Conservation (phyloP, 2,329 filamentous ascomycete genomes). For the Hypoxylon sp. region DNA sequence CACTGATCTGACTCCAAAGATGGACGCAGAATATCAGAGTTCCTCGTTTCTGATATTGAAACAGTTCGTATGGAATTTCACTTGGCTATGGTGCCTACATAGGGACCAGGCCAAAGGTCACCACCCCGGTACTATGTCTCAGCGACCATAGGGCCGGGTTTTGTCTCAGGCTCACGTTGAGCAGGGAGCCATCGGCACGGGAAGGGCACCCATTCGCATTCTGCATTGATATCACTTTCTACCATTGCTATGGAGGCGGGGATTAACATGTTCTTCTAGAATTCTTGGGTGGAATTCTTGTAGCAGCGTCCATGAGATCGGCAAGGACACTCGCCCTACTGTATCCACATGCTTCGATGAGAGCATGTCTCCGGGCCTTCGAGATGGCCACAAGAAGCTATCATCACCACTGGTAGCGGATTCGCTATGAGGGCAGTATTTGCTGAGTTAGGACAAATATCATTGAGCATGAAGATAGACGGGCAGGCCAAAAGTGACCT, state of each 20-base stretch:
- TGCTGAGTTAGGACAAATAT: neutral
- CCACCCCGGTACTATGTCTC: conserved; percentile 12
- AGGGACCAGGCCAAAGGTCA: conserved; percentile 8
- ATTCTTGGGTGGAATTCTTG: conserved; percentile 18
- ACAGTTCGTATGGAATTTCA: neutral
- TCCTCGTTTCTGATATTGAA: too few species aligned
- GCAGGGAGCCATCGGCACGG: conserved; percentile 4
- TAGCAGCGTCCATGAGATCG: neutral
- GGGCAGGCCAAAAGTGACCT: neutral
- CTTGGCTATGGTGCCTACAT: neutral
- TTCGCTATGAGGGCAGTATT: neutral
- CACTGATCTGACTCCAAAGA: too few species aligned
- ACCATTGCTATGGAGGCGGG: conserved; percentile 19
- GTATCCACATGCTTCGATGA: neutral
- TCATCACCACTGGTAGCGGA: neutral
- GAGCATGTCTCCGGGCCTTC: neutral
- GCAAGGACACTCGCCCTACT: neutral
- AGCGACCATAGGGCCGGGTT: conserved; percentile 28
- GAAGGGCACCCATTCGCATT: conserved; percentile 24
- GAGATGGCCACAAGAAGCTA: neutral
- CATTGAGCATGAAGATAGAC: neutral
- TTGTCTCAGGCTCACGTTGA: conserved; percentile 18
- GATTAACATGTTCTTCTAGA: conserved; percentile 22
- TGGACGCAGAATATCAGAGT: too few species aligned
- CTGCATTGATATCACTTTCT: conserved; percentile 18